Percentiles rank a stretch among this genome's conserved stretches.
Evolutionary conservation across 2,329 filamentous ascomycete species (phyloP).

Genomic region (Colletotrichum lupini): DNA sequence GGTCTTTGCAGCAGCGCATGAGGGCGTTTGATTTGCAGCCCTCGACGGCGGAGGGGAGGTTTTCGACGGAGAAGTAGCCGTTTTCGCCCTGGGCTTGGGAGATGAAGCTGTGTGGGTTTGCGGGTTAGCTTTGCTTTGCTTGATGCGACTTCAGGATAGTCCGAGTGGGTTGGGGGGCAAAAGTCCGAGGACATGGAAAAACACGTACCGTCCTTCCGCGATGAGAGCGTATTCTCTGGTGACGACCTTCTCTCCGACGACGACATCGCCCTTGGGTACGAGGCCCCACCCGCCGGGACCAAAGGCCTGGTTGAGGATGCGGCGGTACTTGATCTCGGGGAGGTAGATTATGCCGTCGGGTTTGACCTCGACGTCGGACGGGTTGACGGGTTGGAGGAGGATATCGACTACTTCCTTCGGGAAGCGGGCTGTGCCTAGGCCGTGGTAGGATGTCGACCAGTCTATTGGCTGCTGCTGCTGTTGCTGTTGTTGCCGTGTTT

Average conservation of each 20-base stretch:
- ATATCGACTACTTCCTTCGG: conserved; percentile 74
- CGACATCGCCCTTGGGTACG: conserved; percentile 85
- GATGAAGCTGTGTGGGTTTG: conserved; percentile 72
- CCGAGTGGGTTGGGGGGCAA: too few species aligned
- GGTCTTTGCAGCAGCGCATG: conserved; percentile 98
- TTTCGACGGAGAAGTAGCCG: conserved; percentile 89
- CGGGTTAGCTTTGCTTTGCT: background rate
- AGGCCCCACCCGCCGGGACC: conserved; percentile 96
- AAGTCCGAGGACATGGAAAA: too few species aligned
- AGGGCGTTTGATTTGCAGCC: conserved; percentile 98
- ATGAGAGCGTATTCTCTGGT: conserved; percentile 95
- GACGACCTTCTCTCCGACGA: conserved; percentile 82
- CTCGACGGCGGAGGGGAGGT: conserved; percentile 93
- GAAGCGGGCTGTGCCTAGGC: conserved; percentile 78
- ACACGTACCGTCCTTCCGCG: conserved; percentile 79
- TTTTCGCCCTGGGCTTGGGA: conserved; percentile 95
- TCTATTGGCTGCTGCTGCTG: conserved; percentile 57
- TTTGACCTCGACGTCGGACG: conserved; percentile 92
- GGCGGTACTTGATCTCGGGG: conserved; percentile 96
- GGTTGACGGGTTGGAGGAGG: conserved; percentile 73
- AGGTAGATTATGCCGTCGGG: conserved; percentile 96
- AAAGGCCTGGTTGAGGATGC: conserved; percentile 90
- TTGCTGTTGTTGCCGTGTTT: too few species aligned
- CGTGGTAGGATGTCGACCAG: conserved; percentile 88
- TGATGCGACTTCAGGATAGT: too few species aligned